Evolutionary conservation across 2,329 filamentous ascomycete genomes (phyloP).

Genomic region (Bipolaris sorokiniana): DNA sequence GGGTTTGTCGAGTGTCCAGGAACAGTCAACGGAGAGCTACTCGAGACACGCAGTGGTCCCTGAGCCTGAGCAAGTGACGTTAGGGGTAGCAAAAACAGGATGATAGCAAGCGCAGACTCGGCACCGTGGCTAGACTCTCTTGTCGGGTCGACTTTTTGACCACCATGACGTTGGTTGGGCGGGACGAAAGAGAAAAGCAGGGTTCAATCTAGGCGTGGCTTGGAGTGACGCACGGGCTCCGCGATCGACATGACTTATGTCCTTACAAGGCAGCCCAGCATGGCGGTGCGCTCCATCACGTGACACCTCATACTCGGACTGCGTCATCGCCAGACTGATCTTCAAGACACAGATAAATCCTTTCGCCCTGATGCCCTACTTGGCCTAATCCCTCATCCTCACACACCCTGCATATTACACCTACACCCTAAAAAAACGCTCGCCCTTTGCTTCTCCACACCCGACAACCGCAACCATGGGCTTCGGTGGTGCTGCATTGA

Average conservation of each 20-base stretch:
- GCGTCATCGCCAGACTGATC: constrained; percentile 14
- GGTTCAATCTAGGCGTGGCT: constrained; percentile 3
- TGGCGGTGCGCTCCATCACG: constrained; percentile 3
- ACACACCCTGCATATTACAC: not conserved
- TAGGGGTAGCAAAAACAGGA: not conserved
- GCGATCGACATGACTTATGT: constrained; percentile 9
- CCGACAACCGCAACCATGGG: constrained; percentile 57
- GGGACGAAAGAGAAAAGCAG: constrained; percentile 10
- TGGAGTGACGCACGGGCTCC: constrained; percentile 7
- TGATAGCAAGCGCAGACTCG: constrained; percentile 9
- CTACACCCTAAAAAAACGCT: not conserved
- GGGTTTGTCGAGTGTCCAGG: not conserved
- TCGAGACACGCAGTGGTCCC: not conserved
- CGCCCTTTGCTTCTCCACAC: not conserved
- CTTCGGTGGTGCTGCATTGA: constrained; percentile 67
- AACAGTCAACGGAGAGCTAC: not conserved
- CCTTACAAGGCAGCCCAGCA: constrained; percentile 11
- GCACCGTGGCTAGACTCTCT: not conserved
- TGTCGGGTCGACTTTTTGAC: not conserved
- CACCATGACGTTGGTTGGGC: constrained; percentile 11
- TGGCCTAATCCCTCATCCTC: not conserved
- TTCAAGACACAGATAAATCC: constrained; percentile 12
- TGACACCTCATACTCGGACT: constrained; percentile 5
- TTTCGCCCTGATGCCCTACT: not conserved
- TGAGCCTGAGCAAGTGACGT: not conserved